Percentiles rank a stretch among this genome's conserved stretches.
Evolutionary conservation across 1,139 yeast genomes (phyloP).

Genomic region (Geotrichum klebahnii): DNA sequence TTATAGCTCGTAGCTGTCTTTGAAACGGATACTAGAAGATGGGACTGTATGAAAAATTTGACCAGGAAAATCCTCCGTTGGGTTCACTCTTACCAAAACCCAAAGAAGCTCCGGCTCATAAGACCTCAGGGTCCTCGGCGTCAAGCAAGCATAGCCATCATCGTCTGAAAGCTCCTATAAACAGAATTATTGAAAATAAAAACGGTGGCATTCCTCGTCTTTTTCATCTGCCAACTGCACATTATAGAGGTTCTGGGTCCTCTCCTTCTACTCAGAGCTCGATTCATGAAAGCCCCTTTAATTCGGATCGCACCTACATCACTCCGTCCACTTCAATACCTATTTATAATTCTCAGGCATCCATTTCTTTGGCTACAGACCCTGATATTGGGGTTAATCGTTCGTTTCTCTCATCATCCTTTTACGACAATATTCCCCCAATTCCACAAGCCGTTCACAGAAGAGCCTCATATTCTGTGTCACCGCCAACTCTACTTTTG

Average conservation of each 20-base stretch:
- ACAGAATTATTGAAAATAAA: not conserved
- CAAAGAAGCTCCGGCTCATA: too few species aligned
- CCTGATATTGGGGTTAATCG: not conserved
- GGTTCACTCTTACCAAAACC: too few species aligned
- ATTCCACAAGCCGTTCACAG: not conserved
- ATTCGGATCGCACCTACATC: not conserved
- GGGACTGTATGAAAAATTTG: too few species aligned
- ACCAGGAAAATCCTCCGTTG: too few species aligned
- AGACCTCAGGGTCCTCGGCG: too few species aligned
- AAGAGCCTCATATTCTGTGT: too few species aligned
- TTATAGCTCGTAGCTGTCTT: not conserved
- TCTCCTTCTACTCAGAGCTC: not conserved
- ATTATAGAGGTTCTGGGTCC: too few species aligned
- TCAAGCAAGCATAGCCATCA: too few species aligned
- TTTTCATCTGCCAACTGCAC: not conserved
- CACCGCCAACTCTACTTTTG: conserved; percentile 4
- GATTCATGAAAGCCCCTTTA: not conserved
- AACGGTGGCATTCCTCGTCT: not conserved
- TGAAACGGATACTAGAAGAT: too few species aligned
- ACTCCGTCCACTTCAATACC: not conserved
- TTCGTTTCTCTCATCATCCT: conserved; percentile 3
- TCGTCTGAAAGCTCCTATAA: too few species aligned
- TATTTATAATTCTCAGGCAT: not conserved
- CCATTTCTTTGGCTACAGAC: not conserved
- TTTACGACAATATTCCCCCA: conserved; percentile 11